A percentile compares a stretch with the other conserved stretches of the same genome.
phyloP scores from a whole-genome alignment of 2,329 filamentous ascomycete genomes.

The Blastomyces silverae region DNA sequence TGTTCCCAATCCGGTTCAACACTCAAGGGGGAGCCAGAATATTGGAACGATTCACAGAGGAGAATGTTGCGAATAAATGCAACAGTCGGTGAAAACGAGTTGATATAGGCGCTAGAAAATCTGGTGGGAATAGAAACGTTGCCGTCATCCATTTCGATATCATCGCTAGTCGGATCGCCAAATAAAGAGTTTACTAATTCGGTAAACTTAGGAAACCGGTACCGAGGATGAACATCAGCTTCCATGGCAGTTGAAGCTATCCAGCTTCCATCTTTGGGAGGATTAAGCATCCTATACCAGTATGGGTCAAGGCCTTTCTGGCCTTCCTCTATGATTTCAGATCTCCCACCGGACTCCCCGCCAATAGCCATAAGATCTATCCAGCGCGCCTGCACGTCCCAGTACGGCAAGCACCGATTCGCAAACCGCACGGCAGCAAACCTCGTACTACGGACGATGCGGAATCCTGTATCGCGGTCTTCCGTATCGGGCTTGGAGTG shows the following conservation, averaged over 20 bases:
- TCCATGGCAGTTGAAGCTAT: slow-evolving; percentile 47
- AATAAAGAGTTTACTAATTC: slow-evolving; percentile 29
- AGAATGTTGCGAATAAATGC: slow-evolving; percentile 60
- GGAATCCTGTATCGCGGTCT: slow-evolving; percentile 35
- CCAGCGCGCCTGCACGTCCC: slow-evolving; percentile 74
- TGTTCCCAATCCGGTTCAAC: slow-evolving; percentile 79
- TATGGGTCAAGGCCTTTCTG: slow-evolving; percentile 77
- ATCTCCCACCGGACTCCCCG: slow-evolving; percentile 59
- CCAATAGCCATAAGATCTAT: slow-evolving; percentile 77
- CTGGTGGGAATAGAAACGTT: slow-evolving; percentile 22
- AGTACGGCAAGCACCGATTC: slow-evolving; percentile 76
- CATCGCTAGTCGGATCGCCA: slow-evolving; percentile 2
- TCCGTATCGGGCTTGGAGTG: slow-evolving; percentile 40
- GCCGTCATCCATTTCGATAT: slow-evolving; percentile 12
- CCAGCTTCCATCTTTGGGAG: slow-evolving; percentile 41
- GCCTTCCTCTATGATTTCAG: slow-evolving; percentile 84
- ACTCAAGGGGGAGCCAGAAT: slow-evolving; percentile 42
- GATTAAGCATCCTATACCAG: slow-evolving; percentile 60
- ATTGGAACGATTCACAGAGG: slow-evolving; percentile 50
- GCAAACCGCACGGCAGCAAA: slow-evolving; percentile 83
- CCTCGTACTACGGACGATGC: slow-evolving; percentile 63
- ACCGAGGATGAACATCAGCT: slow-evolving; percentile 42
- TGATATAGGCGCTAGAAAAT: slow-evolving; percentile 30
- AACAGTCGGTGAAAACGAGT: slow-evolving; percentile 62
- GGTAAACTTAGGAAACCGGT: slow-evolving; percentile 36